Conservation (phyloP, 23 red algal species). For the Pyropia yezoensis region DNA sequence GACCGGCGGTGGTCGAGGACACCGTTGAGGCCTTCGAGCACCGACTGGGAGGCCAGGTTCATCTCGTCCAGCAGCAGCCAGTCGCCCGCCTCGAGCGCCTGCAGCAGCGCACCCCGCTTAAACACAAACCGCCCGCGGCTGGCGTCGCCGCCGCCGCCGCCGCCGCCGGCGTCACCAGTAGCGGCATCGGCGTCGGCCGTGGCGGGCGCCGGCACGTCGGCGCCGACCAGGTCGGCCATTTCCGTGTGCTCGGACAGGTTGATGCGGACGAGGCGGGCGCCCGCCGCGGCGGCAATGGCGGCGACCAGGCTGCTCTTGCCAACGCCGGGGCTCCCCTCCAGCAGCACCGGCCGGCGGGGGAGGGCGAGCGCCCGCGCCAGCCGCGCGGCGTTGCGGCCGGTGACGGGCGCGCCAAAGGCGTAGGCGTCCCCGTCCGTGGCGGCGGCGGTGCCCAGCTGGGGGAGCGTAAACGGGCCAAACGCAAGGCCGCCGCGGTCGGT, state of each 20-base stretch:
- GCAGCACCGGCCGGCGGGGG: conserved; percentile 43
- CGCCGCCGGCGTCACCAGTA: too few species aligned
- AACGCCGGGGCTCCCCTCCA: conserved; percentile 88
- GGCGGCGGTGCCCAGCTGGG: background rate
- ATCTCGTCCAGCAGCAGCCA: conserved; percentile 96
- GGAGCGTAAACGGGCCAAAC: too few species aligned
- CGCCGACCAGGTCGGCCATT: conserved; percentile 88
- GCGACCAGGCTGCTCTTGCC: conserved; percentile 82
- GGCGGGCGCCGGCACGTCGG: conserved; percentile 7
- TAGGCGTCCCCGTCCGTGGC: background rate
- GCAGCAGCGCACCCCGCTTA: conserved; percentile 57
- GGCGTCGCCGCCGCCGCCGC: background rate
- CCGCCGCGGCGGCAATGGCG: conserved; percentile 40
- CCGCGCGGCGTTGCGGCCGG: conserved; percentile 35
- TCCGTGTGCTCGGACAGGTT: conserved; percentile 93
- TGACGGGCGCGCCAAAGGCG: conserved; percentile 28
- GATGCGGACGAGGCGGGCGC: conserved; percentile 48
- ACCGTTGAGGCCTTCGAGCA: conserved; percentile 93
- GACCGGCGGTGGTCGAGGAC: conserved; percentile 77
- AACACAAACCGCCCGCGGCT: conserved; percentile 49
- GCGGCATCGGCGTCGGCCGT: too few species aligned
- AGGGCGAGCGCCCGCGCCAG: conserved; percentile 47
- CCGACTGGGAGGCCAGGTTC: conserved; percentile 91
- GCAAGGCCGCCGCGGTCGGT: too few species aligned
- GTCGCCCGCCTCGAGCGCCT: conserved; percentile 48